A percentile compares a stretch with the other conserved stretches of the same genome.
Conservation (phyloP, 371 early-diverging fungal species). For the Haplosporangium sp. region DNA sequence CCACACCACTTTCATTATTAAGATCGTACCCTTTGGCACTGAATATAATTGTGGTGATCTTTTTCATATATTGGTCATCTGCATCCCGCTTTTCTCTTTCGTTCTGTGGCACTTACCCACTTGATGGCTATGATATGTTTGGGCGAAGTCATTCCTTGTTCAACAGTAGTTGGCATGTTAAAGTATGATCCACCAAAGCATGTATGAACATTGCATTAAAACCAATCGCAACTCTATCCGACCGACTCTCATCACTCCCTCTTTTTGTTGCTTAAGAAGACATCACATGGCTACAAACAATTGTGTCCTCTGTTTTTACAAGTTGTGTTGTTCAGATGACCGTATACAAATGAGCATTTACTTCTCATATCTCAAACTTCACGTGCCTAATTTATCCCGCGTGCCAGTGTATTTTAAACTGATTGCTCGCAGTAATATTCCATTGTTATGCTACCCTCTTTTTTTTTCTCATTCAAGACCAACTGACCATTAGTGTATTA, state of each 20-base stretch:
- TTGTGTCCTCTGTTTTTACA: not conserved
- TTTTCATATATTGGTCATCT: no score
- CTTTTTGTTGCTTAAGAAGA: conserved; percentile 1
- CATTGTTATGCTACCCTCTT: not conserved
- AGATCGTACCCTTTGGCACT: not conserved
- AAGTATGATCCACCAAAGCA: not conserved
- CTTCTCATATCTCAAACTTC: not conserved
- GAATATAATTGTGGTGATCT: no score
- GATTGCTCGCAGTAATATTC: not conserved
- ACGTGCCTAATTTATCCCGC: not conserved
- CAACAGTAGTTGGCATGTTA: not conserved
- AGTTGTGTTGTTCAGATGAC: conserved; percentile 13
- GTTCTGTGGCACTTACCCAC: no score
- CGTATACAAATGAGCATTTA: conserved; percentile 7
- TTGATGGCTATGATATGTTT: no score
- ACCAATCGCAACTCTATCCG: conserved; percentile 4
- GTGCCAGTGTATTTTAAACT: no score
- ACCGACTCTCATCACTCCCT: not conserved
- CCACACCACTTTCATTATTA: not conserved
- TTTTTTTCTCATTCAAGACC: not conserved
- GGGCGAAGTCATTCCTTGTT: not conserved
- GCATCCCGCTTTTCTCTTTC: not conserved
- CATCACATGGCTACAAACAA: conserved; percentile 23
- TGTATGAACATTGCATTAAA: not conserved
- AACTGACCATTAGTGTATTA: not conserved